Percentiles rank a stretch among this genome's conserved stretches.
Conservation (phyloP, 164 flowering plant species). For the Tinospora cordifolia region DNA sequence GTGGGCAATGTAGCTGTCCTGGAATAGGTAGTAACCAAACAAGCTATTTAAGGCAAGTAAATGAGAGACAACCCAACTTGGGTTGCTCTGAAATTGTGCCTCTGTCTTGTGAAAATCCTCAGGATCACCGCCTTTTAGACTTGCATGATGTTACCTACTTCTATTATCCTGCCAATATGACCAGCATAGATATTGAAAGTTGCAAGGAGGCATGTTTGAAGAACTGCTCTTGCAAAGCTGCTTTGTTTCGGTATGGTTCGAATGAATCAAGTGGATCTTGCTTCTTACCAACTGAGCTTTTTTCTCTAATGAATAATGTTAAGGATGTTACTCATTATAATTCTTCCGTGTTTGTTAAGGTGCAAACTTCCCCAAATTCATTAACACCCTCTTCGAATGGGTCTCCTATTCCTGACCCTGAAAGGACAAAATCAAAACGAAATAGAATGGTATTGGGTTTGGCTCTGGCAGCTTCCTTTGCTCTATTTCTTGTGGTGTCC, state of each 20-base stretch:
- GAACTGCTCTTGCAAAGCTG: constrained; percentile 11
- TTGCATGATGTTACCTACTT: constrained; percentile 17
- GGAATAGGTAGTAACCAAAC: neutral
- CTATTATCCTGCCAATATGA: neutral
- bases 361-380: neutral
- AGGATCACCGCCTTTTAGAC: constrained; percentile 12
- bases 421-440: neutral
- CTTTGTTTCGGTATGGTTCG: constrained; percentile 8
- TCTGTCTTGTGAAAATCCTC: constrained; percentile 11
- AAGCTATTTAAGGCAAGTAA: constrained; percentile 14
- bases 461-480: neutral
- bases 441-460: neutral
- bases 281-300: constrained; percentile 14
- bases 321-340: neutral
- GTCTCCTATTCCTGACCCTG: neutral
- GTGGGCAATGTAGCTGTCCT: constrained; percentile 24
- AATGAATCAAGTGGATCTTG: constrained; percentile 17
- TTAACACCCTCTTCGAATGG: neutral
- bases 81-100: constrained; percentile 18
- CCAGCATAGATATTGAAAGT: constrained; percentile 3
- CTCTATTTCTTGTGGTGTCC: neutral
- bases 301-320: constrained; percentile 16
- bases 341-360: neutral
- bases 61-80: constrained; percentile 9
- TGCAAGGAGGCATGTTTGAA: constrained; percentile 20